Evolutionary conservation across 2,329 filamentous ascomycete species (phyloP).

Genomic region (Scedosporium apiospermum): DNA sequence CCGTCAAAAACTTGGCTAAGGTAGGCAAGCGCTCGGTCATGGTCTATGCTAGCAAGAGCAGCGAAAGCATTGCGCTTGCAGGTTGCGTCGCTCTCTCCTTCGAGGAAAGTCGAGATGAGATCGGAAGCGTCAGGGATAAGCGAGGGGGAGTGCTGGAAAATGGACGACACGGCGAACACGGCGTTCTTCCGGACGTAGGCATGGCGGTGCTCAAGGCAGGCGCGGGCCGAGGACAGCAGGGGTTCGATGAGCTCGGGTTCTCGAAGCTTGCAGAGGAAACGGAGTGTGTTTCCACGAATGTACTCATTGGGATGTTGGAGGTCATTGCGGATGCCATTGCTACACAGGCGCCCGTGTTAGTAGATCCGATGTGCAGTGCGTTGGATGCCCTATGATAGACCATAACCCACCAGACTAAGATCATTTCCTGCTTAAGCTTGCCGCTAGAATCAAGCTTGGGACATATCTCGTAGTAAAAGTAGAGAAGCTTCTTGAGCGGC

Average conservation of each 20-base stretch:
- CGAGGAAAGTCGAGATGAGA: slow-evolving; percentile 80
- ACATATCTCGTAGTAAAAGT: slow-evolving; percentile 99
- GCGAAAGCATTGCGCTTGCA: slow-evolving; percentile 98
- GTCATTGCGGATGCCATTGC: slow-evolving; percentile 96
- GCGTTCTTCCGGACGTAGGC: slow-evolving; percentile 98
- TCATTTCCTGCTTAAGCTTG: slow-evolving; percentile 99
- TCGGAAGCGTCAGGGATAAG: slow-evolving; percentile 94
- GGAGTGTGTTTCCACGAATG: slow-evolving; percentile 93
- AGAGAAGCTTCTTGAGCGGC: slow-evolving; percentile 91
- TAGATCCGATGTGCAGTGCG: background rate
- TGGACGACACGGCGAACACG: slow-evolving; percentile 87
- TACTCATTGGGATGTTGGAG: slow-evolving; percentile 97
- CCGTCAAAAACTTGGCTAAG: slow-evolving; percentile 84
- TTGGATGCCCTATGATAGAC: background rate
- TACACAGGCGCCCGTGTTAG: slow-evolving; percentile 24
- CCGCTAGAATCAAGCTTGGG: slow-evolving; percentile 86
- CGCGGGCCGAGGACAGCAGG: slow-evolving; percentile 81
- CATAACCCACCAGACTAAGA: slow-evolving; percentile 73
- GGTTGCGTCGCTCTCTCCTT: slow-evolving; percentile 82
- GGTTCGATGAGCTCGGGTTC: slow-evolving; percentile 96
- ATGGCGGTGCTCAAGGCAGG: slow-evolving; percentile 90
- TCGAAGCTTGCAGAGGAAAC: slow-evolving; percentile 92
- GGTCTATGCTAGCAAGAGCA: slow-evolving; percentile 80
- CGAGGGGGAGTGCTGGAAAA: slow-evolving; percentile 80
- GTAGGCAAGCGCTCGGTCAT: slow-evolving; percentile 84